Evolutionary conservation across 148 eudicot genomes (phyloP).

Genomic region (Rhododendron griersonianum): DNA sequence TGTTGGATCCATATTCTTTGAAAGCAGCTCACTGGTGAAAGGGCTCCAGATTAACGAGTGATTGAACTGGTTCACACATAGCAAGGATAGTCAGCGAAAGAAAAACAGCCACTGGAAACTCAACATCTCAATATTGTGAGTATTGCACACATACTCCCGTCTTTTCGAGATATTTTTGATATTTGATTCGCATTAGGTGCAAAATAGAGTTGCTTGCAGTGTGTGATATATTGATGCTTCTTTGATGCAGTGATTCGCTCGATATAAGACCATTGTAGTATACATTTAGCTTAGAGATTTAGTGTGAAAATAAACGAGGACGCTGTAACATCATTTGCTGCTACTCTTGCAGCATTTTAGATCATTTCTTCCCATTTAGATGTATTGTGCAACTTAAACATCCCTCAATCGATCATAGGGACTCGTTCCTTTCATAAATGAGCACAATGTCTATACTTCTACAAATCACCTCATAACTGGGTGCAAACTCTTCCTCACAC

Average conservation of each 20-base stretch:
- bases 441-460: neutral
- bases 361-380: neutral
- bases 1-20: neutral
- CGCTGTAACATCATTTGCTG: neutral
- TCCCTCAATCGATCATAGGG: neutral
- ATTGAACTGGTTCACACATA: neutral
- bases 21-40: neutral
- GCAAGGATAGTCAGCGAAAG: neutral
- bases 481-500: conserved; percentile 5
- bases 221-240: neutral
- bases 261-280: neutral
- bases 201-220: neutral
- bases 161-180: neutral
- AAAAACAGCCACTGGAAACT: no score
- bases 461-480: conserved; percentile 12
- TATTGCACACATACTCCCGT: neutral
- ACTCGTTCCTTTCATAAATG: neutral
- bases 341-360: neutral
- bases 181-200: neutral
- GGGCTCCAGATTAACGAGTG: neutral
- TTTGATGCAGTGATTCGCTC: neutral
- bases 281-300: neutral
- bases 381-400: neutral
- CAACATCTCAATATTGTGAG: neutral
- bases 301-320: neutral